Evolutionary conservation across 2,329 filamentous ascomycete species (phyloP), one percentile per base, ranked within the genome.

Genomic region (Pseudogymnoascus sp.): DNA sequence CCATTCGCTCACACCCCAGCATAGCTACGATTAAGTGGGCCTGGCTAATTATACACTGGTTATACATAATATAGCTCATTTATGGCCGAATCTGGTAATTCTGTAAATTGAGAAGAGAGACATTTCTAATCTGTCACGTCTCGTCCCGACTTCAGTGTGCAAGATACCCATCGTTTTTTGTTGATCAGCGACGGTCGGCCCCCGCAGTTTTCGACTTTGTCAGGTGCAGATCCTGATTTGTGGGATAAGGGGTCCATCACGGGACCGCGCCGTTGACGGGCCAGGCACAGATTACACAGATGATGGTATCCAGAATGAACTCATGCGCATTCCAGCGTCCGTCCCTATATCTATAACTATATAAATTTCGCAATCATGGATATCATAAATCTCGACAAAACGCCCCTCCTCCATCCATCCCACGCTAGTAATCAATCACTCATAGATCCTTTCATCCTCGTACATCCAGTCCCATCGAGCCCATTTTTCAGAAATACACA

Each of bases 341-440:
- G 21, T 31, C 16, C 49, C 28, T 56, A 21, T 34, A 18, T 31
- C n/a, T 49, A 28, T 56, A 56, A 34, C 49, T 56, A 56, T 23
- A 46, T 12, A 56, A 34, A 31, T 6, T 56, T 34, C 14, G 49
- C 16, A 56, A 34, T 56, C 49, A 56, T 56, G 49, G 49, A 56
- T 56, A 56, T 56, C 49, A 34, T 56, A 56, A 56, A 56, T 56
- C n/a, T 56, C 16, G 49, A 56, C 9, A 56, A 56, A 56, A 56
- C 25, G 28, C 25, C 49, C 25, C 9, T 53, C 25, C 25, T 53
- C n/a, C 46, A 53, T 11, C 49, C 46, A 53, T 3, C 49, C 28
- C 49, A 21, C 28, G 49, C 49, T 34, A 56, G 46, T 56, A 56
- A 56, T 21, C 49, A 56, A 34, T 5, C 28, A 14, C 28, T 34